phyloP scores from a whole-genome alignment of 495 filamentous ascomycete genomes.

The Aspergillus cristatus region DNA sequence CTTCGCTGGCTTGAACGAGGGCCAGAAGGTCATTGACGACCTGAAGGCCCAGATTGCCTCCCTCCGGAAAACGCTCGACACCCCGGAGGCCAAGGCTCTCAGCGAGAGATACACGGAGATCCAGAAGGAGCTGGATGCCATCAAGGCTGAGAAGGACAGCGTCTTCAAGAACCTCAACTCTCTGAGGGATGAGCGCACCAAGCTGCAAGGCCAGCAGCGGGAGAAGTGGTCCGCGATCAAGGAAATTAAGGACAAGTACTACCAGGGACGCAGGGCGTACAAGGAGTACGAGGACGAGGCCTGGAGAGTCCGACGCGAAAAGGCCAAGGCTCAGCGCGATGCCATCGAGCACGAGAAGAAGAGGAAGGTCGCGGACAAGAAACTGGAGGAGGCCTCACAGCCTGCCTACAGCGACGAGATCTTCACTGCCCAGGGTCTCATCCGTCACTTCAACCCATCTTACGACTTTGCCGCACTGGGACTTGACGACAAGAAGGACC shows the following conservation, averaged over 20 bases:
- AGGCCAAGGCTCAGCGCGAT: slow-evolving; percentile 70
- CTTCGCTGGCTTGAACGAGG: slow-evolving; percentile 72
- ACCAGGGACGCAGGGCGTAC: slow-evolving; percentile 63
- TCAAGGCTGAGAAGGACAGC: slow-evolving; percentile 85
- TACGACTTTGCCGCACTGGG: slow-evolving; percentile 51
- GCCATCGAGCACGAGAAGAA: slow-evolving; percentile 61
- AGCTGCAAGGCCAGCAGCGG: slow-evolving; percentile 72
- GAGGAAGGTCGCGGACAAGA: slow-evolving; percentile 73
- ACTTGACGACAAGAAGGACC: slow-evolving; percentile 51
- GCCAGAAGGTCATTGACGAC: slow-evolving; percentile 75
- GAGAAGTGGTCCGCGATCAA: slow-evolving; percentile 71
- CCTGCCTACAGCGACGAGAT: slow-evolving; percentile 90
- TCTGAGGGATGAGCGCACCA: slow-evolving; percentile 83
- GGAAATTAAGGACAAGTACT: slow-evolving; percentile 80
- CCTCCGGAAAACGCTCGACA: slow-evolving; percentile 75
- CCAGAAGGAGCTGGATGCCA: slow-evolving; percentile 72
- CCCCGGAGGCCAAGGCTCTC: slow-evolving; percentile 84
- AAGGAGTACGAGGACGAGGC: slow-evolving; percentile 73
- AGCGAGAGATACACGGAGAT: slow-evolving; percentile 74
- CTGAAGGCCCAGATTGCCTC: slow-evolving; percentile 77
- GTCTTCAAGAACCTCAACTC: slow-evolving; percentile 75
- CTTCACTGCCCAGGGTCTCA: slow-evolving; percentile 70
- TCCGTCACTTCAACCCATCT: slow-evolving; percentile 84
- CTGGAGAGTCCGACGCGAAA: slow-evolving; percentile 63
- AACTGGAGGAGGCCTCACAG: slow-evolving; percentile 82